Base-by-base conservation (phyloP, 495 filamentous ascomycete genomes). In the Aspergillus steynii region DNA sequence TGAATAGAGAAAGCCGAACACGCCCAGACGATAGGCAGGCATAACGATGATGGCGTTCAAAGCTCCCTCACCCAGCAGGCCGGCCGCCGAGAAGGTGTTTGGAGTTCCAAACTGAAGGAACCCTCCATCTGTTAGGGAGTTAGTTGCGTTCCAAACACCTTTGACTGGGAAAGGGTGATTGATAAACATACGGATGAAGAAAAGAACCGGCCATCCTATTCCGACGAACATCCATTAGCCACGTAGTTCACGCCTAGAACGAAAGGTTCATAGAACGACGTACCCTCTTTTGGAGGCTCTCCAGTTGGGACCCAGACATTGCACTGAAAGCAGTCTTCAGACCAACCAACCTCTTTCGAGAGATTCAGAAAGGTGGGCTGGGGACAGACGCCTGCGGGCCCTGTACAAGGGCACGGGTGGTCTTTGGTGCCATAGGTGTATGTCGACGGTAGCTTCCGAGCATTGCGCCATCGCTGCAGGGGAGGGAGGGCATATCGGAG, bases 21-120 rank as follows among this genome's bases (percentile, higher is more conserved):
- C 77, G 10, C 85, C 86, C 25, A 91, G 72, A 2, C 89, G 83
- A 65, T 91, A 91, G 61, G 87, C 88, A 58, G 89, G 87, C 70
- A 83, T 85, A 34, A 90, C 75, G 25, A 84, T 70, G 20, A 91
- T 77, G 46, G 87, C 71, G n/a, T 77, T 73, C 56, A 81, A 74
- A 9, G 75, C 58, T 58, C 83, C 58, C 67, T 83, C 66, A 67
- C 77, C 60, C 64, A 80, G 77, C 73, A 89, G 12, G 12, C 86
- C 81, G 51, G 76, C 79, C 0, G 77, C 76, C 53, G 71, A 71
- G 60, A 77, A 76, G 12, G 58, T 56, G 60, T 85, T 85, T 0
- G 84, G 74, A 2, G 66, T 69, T 20, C 84, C 84, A 32, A 81
- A 80, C 68, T 87, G 84, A 6, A 87, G 75, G 71, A 82, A 87